A percentile compares a stretch with the other conserved stretches of the same genome.
Evolutionary conservation across 331 rosid genomes (phyloP).

Genomic region (Cydonia oblonga): DNA sequence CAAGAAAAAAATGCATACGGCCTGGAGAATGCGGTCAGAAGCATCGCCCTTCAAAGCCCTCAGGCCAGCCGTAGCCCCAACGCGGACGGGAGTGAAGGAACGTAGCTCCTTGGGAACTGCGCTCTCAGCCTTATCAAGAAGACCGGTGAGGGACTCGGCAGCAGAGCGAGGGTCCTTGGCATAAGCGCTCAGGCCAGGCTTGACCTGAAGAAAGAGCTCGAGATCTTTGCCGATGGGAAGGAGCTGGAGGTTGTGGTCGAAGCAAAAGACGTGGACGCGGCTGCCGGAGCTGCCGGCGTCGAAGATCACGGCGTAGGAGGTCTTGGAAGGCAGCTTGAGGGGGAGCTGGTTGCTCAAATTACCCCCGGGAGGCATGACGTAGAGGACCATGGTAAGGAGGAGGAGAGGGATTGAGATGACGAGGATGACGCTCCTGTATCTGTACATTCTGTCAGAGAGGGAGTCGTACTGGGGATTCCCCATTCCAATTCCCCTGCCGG

Average conservation of each 20-base stretch:
- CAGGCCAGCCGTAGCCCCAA: conserved; percentile 99
- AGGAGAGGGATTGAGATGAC: conserved; percentile 58
- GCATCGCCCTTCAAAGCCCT: conserved; percentile 73
- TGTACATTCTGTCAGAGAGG: conserved; percentile 57
- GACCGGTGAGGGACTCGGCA: conserved; percentile 56
- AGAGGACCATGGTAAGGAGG: conserved; percentile 52
- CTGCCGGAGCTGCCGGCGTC: conserved; percentile 99
- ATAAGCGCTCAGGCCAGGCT: conserved; percentile 72
- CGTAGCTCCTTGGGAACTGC: conserved; percentile 76
- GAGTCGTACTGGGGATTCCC: conserved; percentile 36
- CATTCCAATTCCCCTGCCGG: conserved; percentile 19
- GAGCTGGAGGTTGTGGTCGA: conserved; percentile 64
- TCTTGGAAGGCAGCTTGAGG: conserved; percentile 49
- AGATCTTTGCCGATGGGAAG: conserved; percentile 84
- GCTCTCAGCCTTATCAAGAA: conserved; percentile 55
- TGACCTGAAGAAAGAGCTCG: conserved; percentile 59
- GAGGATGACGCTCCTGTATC: conserved; percentile 59
- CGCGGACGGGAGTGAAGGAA: conserved; percentile 77
- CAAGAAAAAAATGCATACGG: conserved; percentile 29
- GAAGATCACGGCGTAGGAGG: conserved; percentile 59
- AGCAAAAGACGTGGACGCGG: conserved; percentile 88
- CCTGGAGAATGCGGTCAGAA: conserved; percentile 78
- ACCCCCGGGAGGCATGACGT: conserved; percentile 43
- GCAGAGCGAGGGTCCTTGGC: conserved; percentile 63
- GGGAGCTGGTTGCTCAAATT: conserved; percentile 23